These are phyloP conservation scores for Aspergillus heteromorphus DNA, from an alignment of 495 filamentous ascomycete species.

Conservation along the genomic window DNA sequence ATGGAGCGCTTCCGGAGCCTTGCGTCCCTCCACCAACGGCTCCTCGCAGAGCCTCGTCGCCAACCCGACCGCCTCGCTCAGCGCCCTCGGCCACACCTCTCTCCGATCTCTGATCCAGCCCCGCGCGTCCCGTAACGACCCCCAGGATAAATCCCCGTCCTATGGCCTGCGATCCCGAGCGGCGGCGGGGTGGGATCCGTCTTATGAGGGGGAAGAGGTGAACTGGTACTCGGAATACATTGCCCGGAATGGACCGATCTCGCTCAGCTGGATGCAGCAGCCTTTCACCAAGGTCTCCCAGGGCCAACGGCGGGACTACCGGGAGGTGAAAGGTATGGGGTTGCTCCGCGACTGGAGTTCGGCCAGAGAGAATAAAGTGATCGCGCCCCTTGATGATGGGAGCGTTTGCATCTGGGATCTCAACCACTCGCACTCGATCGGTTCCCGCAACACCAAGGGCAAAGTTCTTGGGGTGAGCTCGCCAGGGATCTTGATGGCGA, in stretches of 20 bases:
- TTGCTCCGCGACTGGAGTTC: constrained; percentile 49
- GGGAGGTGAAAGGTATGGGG: constrained; percentile 58
- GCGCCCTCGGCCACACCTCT: constrained; percentile 28
- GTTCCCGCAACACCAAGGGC: constrained; percentile 46
- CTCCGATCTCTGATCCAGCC: constrained; percentile 37
- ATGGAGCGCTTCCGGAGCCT: constrained; percentile 38
- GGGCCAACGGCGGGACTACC: constrained; percentile 37
- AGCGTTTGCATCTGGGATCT: constrained; percentile 83
- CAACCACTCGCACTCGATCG: constrained; percentile 47
- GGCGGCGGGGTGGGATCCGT: constrained; percentile 78
- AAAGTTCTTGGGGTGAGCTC: constrained; percentile 59
- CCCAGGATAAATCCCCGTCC: constrained; percentile 18
- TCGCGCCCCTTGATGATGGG: constrained; percentile 80
- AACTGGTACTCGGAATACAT: constrained; percentile 89
- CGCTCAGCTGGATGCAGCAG: constrained; percentile 68
- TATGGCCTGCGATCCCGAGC: constrained; percentile 43
- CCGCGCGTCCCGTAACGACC: constrained; percentile 14
- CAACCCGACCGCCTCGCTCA: constrained; percentile 26
- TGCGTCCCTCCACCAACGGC: constrained; percentile 21
- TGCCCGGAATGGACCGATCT: constrained; percentile 69
- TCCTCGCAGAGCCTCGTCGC: constrained; percentile 24
- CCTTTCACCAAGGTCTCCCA: constrained; percentile 33
- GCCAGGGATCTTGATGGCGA: constrained; percentile 56
- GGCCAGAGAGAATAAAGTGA: constrained; percentile 49
- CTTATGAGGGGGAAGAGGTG: constrained; percentile 54